Percentiles rank a stretch among this genome's conserved stretches.
These are phyloP conservation scores for Ophiostoma triangulosporum DNA, from an alignment of 2,329 filamentous ascomycete genomes.

Conservation along the genomic window DNA sequence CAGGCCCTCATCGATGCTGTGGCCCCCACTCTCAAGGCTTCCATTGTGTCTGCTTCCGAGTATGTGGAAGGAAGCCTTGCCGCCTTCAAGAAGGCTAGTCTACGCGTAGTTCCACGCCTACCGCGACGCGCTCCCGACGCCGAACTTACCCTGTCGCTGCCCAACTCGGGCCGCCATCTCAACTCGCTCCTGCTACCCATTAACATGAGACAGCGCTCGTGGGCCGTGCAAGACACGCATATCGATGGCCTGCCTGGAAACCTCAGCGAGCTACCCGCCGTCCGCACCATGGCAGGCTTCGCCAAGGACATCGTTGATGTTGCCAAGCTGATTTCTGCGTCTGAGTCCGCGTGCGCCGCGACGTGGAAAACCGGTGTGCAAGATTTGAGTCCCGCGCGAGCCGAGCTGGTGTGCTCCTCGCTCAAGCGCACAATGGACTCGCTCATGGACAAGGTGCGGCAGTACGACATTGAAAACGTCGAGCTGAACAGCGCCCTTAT, in stretches of 20 bases:
- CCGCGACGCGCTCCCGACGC: constrained; percentile 21
- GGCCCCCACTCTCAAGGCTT: not conserved
- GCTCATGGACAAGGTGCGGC: constrained; percentile 14
- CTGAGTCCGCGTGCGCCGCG: not conserved
- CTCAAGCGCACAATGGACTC: constrained; percentile 17
- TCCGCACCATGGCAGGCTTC: not conserved
- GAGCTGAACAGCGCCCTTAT: constrained; percentile 39
- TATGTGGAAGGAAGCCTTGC: constrained; percentile 26
- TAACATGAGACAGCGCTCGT: not conserved
- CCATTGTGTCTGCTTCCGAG: constrained; percentile 14
- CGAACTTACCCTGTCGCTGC: constrained; percentile 25
- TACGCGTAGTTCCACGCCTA: constrained; percentile 28
- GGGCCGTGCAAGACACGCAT: not conserved
- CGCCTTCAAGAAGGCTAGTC: constrained; percentile 23
- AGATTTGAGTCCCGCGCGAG: not conserved
- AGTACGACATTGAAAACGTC: constrained; percentile 28
- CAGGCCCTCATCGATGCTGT: not conserved
- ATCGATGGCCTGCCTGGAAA: not conserved
- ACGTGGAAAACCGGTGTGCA: not conserved
- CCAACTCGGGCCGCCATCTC: constrained; percentile 26
- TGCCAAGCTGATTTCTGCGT: not conserved
- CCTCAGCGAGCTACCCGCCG: not conserved
- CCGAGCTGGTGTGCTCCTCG: not conserved
- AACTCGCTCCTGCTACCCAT: constrained; percentile 10
- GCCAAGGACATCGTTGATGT: not conserved